A percentile compares a stretch with the other conserved stretches of the same genome.
Evolutionary conservation across 208 protist species (phyloP).

Genomic region (Porcisia hertigi): DNA sequence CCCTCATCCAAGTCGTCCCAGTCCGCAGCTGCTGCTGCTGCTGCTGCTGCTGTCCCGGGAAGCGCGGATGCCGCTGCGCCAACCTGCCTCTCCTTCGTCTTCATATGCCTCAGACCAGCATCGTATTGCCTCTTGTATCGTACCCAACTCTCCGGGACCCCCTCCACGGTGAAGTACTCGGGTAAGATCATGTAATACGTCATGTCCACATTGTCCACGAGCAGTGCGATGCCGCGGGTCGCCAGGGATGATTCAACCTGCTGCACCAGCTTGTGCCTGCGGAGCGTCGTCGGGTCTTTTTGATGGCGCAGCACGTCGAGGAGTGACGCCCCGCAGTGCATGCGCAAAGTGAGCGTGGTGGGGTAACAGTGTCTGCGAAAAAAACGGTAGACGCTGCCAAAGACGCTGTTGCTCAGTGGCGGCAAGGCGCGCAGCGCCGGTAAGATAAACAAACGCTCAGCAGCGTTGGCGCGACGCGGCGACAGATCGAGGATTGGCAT

Average conservation of each 20-base stretch:
- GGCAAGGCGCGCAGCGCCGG: constrained; percentile 20
- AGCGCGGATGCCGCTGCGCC: background rate
- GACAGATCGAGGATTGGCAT: constrained; percentile 30
- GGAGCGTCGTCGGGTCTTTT: constrained; percentile 2
- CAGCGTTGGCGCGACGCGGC: constrained; percentile 19
- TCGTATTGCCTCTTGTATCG: constrained; percentile 23
- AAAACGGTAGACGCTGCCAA: constrained; percentile 3
- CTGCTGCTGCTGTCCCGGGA: background rate
- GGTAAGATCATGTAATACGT: constrained; percentile 48
- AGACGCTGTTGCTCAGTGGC: background rate
- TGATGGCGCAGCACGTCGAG: constrained; percentile 15
- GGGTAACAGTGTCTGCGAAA: constrained; percentile 3
- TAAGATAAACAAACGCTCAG: constrained; percentile 36
- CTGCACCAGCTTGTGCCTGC: constrained; percentile 36
- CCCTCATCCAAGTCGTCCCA: background rate
- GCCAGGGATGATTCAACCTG: constrained; percentile 29
- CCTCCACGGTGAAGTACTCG: constrained; percentile 36
- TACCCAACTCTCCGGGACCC: constrained; percentile 44
- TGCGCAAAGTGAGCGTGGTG: constrained; percentile 19
- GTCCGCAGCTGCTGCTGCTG: background rate
- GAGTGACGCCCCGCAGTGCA: constrained; percentile 50
- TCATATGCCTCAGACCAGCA: background rate
- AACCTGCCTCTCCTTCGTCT: background rate
- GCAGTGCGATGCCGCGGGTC: constrained; percentile 38
- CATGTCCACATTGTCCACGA: constrained; percentile 27